Evolutionary conservation across 257 asterid genomes (phyloP).

Genomic region (Capsicum rhomboideum): DNA sequence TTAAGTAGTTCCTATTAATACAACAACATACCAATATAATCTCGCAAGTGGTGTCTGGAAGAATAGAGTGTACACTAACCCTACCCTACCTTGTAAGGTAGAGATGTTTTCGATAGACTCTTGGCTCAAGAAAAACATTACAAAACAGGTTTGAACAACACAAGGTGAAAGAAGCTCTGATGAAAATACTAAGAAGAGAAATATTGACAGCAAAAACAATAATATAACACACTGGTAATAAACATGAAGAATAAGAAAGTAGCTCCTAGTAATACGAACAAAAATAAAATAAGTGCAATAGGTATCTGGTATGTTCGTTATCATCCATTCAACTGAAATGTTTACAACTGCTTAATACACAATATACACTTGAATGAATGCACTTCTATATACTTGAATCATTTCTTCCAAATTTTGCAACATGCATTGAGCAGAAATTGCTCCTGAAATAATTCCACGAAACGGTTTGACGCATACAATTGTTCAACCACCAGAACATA

Average conservation of each 20-base stretch:
- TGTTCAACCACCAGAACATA: background rate
- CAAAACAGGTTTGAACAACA: background rate
- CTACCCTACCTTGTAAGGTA: too few species aligned
- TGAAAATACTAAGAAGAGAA: background rate
- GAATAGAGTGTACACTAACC: too few species aligned
- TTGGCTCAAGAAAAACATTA: background rate
- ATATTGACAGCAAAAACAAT: background rate
- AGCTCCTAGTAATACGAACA: background rate
- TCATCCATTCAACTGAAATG: too few species aligned
- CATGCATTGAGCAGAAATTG: background rate
- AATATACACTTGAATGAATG: background rate
- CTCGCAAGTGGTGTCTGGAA: too few species aligned
- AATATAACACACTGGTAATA: background rate
- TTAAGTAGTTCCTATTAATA: background rate
- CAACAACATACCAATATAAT: too few species aligned
- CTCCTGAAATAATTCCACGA: background rate
- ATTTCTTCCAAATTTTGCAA: background rate
- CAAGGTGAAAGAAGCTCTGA: background rate
- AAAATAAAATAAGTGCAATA: background rate
- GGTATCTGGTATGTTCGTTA: background rate
- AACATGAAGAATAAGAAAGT: background rate
- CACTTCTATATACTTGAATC: background rate
- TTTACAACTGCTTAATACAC: background rate
- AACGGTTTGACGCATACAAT: background rate
- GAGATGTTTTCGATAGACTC: background rate